These are phyloP conservation scores for Candida incommunis DNA, from an alignment of 805 yeast species.

Conservation along the genomic window DNA sequence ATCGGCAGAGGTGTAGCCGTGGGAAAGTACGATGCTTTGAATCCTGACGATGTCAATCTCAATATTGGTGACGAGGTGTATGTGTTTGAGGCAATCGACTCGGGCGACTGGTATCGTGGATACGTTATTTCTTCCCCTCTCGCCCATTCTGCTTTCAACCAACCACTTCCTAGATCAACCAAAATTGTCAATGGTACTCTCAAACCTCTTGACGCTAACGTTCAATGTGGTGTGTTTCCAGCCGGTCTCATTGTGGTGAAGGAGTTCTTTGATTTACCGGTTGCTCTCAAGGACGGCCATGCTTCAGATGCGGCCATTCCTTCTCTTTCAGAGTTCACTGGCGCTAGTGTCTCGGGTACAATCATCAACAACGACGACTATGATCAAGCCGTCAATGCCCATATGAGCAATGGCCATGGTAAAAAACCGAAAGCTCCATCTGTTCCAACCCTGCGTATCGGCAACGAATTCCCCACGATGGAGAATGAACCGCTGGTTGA, in stretches of 20 bases:
- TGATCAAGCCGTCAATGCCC: neutral
- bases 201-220: conserved; percentile 12
- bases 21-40: conserved; percentile 14
- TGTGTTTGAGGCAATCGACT: conserved; percentile 46
- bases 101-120: conserved; percentile 64
- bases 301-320: conserved; percentile 21
- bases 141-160: conserved; percentile 14
- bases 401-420: conserved; percentile 1
- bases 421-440: conserved; percentile 12
- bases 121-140: conserved; percentile 50
- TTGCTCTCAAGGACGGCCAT: conserved; percentile 19
- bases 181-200: conserved; percentile 17
- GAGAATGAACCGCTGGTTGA: conserved; percentile 17
- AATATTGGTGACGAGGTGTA: conserved; percentile 57
- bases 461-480: conserved; percentile 10
- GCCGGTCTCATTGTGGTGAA: conserved; percentile 10
- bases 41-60: conserved; percentile 16
- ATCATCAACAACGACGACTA: conserved; percentile 3
- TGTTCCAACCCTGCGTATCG: conserved; percentile 12
- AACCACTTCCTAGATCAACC: conserved; percentile 17
- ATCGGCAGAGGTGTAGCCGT: conserved; percentile 16
- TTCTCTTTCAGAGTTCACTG: conserved; percentile 16
- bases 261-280: conserved; percentile 11
- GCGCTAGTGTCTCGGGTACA: conserved; percentile 9
- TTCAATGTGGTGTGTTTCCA: conserved; percentile 17